Conservation (phyloP, 2,329 filamentous ascomycete species). For the Epichloe uncinata region DNA sequence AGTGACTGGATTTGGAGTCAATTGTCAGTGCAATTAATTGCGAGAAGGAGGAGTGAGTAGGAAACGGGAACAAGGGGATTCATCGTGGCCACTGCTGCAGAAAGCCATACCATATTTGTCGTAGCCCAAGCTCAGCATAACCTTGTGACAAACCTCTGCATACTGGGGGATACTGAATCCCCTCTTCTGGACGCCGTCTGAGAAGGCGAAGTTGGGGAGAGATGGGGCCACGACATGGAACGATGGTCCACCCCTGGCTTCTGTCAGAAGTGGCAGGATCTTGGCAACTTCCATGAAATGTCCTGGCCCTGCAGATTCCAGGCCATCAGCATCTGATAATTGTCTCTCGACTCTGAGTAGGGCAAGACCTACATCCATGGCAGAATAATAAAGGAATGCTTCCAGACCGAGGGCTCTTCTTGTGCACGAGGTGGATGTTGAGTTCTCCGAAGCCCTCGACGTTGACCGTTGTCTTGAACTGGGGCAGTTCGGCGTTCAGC, state of each 20-base stretch:
- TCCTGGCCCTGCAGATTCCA: conserved; percentile 40
- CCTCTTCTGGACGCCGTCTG: conserved; percentile 15
- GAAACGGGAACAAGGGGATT: no score
- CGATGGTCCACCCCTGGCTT: conserved; percentile 20
- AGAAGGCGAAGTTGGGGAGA: conserved; percentile 38
- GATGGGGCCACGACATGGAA: conserved; percentile 47
- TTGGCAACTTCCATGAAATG: conserved; percentile 55
- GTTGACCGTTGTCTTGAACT: conserved; percentile 38
- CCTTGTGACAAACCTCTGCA: conserved; percentile 46
- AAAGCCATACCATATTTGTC: conserved; percentile 17
- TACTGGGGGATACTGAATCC: conserved; percentile 22
- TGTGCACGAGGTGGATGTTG: conserved; percentile 51
- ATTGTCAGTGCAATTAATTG: neutral
- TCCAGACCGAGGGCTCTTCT: conserved; percentile 32
- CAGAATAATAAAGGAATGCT: conserved; percentile 51
- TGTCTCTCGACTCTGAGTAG: neutral
- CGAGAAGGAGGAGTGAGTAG: neutral
- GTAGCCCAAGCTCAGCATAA: conserved; percentile 56
- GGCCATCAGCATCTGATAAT: neutral
- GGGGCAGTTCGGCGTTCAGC: conserved; percentile 42
- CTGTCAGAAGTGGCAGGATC: conserved; percentile 36
- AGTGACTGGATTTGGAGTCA: conserved; percentile 36
- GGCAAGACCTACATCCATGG: conserved; percentile 10
- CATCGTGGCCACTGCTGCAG: neutral
- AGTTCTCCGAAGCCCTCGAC: conserved; percentile 46